A percentile compares a stretch with the other conserved stretches of the same genome.
phyloP scores from a whole-genome alignment of 495 filamentous ascomycete species.

The Lepraria neglecta region DNA sequence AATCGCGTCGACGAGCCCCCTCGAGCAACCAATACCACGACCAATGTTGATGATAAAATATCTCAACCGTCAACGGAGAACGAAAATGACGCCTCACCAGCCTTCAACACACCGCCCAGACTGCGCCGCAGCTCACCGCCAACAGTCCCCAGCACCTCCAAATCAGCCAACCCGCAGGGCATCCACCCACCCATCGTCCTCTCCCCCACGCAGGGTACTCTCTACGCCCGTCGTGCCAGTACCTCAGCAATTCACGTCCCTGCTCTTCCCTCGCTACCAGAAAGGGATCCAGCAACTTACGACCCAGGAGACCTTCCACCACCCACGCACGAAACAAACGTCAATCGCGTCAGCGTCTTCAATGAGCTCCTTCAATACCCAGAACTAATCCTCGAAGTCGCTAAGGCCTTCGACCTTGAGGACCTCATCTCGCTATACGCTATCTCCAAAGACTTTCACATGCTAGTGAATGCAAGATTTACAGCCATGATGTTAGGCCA shows the following conservation, averaged over 20 bases:
- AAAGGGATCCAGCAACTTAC: background rate
- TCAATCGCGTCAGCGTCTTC: constrained; percentile 44
- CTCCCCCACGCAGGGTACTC: background rate
- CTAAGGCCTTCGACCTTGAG: constrained; percentile 41
- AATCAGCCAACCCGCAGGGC: background rate
- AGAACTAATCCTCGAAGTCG: constrained; percentile 47
- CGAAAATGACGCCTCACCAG: background rate
- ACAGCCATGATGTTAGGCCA: constrained; percentile 39
- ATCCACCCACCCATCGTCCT: background rate
- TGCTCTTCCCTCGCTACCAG: background rate
- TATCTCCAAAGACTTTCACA: constrained; percentile 51
- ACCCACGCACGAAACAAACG: background rate
- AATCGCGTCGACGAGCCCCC: constrained; percentile 10
- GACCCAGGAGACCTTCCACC: background rate
- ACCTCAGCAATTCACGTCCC: background rate
- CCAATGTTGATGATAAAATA: background rate
- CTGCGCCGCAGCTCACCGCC: constrained; percentile 7
- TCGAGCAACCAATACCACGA: background rate
- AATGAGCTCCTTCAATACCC: constrained; percentile 39
- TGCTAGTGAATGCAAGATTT: constrained; percentile 41
- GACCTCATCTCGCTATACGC: constrained; percentile 52
- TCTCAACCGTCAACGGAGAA: constrained; percentile 12
- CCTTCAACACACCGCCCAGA: constrained; percentile 4
- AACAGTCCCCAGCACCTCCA: background rate
- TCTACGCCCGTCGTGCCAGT: constrained; percentile 1